A percentile compares a stretch with the other conserved stretches of the same genome.
Evolutionary conservation across 768 basidiomycete species (phyloP).

Genomic region (Serendipita sp.): DNA sequence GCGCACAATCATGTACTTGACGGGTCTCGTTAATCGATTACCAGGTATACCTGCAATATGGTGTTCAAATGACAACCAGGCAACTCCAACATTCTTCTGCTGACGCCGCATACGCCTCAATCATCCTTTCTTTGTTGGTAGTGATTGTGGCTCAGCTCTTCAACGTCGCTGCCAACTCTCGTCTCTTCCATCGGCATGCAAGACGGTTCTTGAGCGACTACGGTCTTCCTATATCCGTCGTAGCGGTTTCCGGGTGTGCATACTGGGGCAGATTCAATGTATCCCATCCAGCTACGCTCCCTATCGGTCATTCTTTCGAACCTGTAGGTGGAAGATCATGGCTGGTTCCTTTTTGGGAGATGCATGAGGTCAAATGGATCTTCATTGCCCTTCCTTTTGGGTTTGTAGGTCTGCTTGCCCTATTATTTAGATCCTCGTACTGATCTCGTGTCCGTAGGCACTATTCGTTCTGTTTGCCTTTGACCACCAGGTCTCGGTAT

Average conservation of each 20-base stretch:
- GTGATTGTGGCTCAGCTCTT: conserved; percentile 61
- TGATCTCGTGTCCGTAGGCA: not conserved
- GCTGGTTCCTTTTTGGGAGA: conserved; percentile 79
- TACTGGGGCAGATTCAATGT: conserved; percentile 71
- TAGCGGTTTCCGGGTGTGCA: conserved; percentile 59
- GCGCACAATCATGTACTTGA: conserved; percentile 9
- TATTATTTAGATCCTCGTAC: not conserved
- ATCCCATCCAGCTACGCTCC: conserved; percentile 47
- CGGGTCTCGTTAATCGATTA: not conserved
- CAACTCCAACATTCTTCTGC: conserved; percentile 33
- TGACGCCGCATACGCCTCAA: conserved; percentile 40
- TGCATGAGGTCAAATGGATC: conserved; percentile 68
- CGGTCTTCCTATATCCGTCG: conserved; percentile 76
- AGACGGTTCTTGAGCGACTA: conserved; percentile 71
- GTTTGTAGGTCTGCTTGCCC: conserved; percentile 24
- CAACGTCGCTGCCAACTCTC: conserved; percentile 41
- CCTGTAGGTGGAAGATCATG: conserved; percentile 59
- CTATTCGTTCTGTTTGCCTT: conserved; percentile 91
- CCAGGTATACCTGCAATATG: conserved; percentile 63
- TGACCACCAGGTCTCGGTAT: conserved; percentile 82
- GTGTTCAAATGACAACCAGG: conserved; percentile 65
- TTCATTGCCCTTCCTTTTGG: conserved; percentile 83
- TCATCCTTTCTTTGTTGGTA: conserved; percentile 66
- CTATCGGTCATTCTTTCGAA: conserved; percentile 49
- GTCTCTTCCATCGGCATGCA: conserved; percentile 56